Conservation (phyloP, 2,329 filamentous ascomycete genomes). For the Talaromyces sp. region DNA sequence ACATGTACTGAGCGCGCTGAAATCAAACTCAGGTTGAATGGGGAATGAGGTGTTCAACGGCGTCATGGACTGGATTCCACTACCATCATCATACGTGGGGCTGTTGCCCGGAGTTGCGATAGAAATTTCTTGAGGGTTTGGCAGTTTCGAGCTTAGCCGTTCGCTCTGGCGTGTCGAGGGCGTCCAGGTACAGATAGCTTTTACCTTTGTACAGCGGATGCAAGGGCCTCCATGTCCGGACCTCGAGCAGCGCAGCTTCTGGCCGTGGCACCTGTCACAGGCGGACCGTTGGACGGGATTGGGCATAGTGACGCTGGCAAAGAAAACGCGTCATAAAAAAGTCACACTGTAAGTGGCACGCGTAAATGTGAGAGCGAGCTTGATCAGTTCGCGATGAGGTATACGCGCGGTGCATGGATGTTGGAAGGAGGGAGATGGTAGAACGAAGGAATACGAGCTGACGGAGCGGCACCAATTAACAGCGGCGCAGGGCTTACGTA, state of each 20-base stretch:
- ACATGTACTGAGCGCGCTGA: neutral
- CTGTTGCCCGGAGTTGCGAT: too few relatives aligned
- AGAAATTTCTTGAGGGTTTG: neutral
- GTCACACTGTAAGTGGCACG: neutral
- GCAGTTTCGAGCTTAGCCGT: neutral
- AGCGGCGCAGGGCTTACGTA: too few relatives aligned
- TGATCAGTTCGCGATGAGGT: neutral
- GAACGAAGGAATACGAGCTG: neutral
- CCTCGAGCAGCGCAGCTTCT: constrained; percentile 3
- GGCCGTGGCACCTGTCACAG: constrained; percentile 6
- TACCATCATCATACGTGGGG: neutral
- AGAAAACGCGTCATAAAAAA: too few relatives aligned
- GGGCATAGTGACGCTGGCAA: neutral
- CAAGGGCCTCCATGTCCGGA: neutral
- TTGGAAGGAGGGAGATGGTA: neutral
- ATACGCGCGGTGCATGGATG: neutral
- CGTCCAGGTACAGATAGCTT: constrained; percentile 4
- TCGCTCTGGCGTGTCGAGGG: neutral
- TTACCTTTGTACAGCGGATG: constrained; percentile 1
- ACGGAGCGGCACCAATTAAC: neutral
- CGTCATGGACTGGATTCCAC: neutral
- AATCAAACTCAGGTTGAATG: neutral
- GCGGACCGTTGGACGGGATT: constrained; percentile 3
- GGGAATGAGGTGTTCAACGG: constrained; percentile 1
- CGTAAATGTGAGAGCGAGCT: too few relatives aligned